Conservation (phyloP, 495 filamentous ascomycete genomes). For the Parmelia sp. region DNA sequence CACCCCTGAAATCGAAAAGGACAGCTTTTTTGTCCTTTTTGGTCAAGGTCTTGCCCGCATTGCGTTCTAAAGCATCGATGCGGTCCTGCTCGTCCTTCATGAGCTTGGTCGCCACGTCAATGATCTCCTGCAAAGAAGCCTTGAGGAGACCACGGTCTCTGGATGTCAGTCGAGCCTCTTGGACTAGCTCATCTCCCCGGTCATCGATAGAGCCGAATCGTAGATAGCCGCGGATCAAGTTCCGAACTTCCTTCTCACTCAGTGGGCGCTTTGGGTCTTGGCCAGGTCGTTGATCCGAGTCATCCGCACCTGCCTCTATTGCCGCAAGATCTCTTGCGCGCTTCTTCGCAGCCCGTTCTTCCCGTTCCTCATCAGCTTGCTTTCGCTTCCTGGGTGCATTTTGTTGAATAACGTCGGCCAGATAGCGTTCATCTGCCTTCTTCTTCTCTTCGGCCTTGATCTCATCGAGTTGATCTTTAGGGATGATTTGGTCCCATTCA, state of each 20-base stretch:
- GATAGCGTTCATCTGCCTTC: constrained; percentile 74
- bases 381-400: constrained; percentile 82
- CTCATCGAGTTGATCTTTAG: constrained; percentile 78
- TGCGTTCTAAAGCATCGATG: constrained; percentile 55
- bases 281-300: constrained; percentile 52
- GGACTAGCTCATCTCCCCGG: constrained; percentile 74
- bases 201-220: constrained; percentile 84
- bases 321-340: constrained; percentile 65
- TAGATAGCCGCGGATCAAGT: constrained; percentile 79
- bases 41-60: constrained; percentile 65
- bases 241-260: constrained; percentile 82
- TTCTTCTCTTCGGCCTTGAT: constrained; percentile 85
- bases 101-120: constrained; percentile 59
- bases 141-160: constrained; percentile 73
- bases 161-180: constrained; percentile 72
- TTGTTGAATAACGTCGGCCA: constrained; percentile 74
- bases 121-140: constrained; percentile 64
- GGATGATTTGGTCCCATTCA: constrained; percentile 97
- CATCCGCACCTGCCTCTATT: constrained; percentile 44
- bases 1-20: constrained; percentile 83
- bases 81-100: constrained; percentile 61
- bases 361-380: constrained; percentile 60
- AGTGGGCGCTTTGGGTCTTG: constrained; percentile 80
- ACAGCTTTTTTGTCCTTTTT: constrained; percentile 98
- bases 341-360: constrained; percentile 89